Evolutionary conservation across 495 filamentous ascomycete genomes (phyloP), one percentile per base, ranked within the genome.

Genomic region (Aspergillus steynii): DNA sequence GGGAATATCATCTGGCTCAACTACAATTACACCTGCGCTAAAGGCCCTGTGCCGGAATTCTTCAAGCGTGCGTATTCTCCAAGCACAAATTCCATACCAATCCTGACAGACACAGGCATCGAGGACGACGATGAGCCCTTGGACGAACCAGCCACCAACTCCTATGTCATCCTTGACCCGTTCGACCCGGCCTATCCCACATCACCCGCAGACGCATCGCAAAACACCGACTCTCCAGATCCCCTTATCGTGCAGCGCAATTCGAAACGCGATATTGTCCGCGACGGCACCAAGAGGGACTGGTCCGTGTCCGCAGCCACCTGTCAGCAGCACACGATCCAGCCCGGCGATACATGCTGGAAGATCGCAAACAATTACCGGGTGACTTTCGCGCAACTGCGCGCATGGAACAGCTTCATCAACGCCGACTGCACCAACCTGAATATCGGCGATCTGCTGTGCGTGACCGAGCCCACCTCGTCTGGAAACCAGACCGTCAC

Each of bases 381-480:
- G 10, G 37, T 42, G 7, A 42, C 37, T 42, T 5, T 59, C 4
- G n/a, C 48, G 7, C 9, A 59, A 0, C 45, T 63, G 15, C 46
- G 50, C 3, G 29, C 46, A 1, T 63, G 61, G 61, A 63, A 63
- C 45, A 31, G 45, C 15, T 63, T 50, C 31, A n/a, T 63, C 42
- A 55, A 63, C 25, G 4, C 50, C 3, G 56, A 51, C n/a, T 63
- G 61, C 29, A 63, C 56, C 14, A 63, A 63, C 55, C 61, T 64
- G 2, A 45, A 49, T 15, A 53, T 50, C 27, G 57, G 62, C 7
- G 57, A 64, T 14, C 53, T 60, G 20, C 48, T 64, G 15, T 60
- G 58, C 28, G 48, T 60, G 14, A 32, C n/a, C 37, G 37, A 42
- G 1, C 37, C 37, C 2, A 3, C 37, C 1, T 1, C 37, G 4